phyloP scores from a whole-genome alignment of 1,139 yeast species.

The Debaryomyces psychrophilus region DNA sequence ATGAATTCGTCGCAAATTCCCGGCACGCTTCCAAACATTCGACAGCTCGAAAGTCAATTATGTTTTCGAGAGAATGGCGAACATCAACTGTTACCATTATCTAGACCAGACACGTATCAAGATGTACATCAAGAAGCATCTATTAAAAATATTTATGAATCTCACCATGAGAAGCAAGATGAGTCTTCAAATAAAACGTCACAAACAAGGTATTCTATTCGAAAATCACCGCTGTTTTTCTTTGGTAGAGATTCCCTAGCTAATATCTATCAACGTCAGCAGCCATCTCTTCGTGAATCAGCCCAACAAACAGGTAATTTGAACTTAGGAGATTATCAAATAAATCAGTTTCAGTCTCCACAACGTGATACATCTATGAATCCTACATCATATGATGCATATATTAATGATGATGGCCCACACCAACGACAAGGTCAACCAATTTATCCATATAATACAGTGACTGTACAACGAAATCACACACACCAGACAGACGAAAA shows the following conservation, averaged over 20 bases:
- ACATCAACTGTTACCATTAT: neutral
- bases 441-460: neutral
- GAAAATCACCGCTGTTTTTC: neutral
- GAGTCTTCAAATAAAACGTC: neutral
- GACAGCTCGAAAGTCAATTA: neutral
- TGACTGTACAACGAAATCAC: no score
- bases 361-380: neutral
- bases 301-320: neutral
- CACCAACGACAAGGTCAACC: neutral
- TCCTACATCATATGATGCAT: neutral
- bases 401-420: neutral
- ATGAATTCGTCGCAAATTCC: neutral
- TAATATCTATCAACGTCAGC: neutral
- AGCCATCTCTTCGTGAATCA: neutral
- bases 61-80: neutral
- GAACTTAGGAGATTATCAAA: neutral
- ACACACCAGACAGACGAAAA: no score
- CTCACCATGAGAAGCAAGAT: neutral
- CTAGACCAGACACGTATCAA: neutral
- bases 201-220: neutral
- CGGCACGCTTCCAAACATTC: neutral
- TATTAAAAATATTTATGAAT: neutral
- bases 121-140: neutral
- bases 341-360: neutral
- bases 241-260: neutral